A percentile compares a stretch with the other conserved stretches of the same genome.
Evolutionary conservation across 192 early-diverging fungal genomes (phyloP).

Genomic region (Coemansia sp.): DNA sequence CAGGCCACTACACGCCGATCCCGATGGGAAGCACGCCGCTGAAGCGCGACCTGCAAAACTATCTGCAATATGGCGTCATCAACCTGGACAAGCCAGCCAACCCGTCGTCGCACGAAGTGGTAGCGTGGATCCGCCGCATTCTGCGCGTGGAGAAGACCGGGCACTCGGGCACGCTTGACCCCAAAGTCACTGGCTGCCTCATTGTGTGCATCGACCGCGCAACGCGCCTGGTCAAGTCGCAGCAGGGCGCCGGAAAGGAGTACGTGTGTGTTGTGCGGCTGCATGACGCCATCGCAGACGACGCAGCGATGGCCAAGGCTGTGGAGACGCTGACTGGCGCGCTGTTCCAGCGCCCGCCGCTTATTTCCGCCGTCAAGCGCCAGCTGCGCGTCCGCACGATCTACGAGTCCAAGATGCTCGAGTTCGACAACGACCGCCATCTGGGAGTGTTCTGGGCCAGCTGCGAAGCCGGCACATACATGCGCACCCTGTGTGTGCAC

Average conservation of each 20-base stretch:
- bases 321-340: slow-evolving; percentile 98
- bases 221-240: slow-evolving; percentile 97
- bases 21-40: slow-evolving; percentile 91
- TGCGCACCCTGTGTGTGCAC: slow-evolving; percentile 99
- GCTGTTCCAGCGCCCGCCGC: slow-evolving; percentile 96
- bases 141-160: slow-evolving; percentile 97
- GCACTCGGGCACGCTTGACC: slow-evolving; percentile 97
- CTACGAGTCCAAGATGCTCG: slow-evolving; percentile 91
- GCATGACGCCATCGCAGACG: slow-evolving; percentile 88
- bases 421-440: slow-evolving; percentile 97
- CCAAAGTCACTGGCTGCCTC: slow-evolving; percentile 98
- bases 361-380: slow-evolving; percentile 99
- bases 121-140: slow-evolving; percentile 98
- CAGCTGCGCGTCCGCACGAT: slow-evolving; percentile 99
- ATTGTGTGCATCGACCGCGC: slow-evolving; percentile 99
- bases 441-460: slow-evolving; percentile 96
- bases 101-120: slow-evolving; percentile 99
- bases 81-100: slow-evolving; percentile 99
- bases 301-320: slow-evolving; percentile 80
- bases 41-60: slow-evolving; percentile 86
- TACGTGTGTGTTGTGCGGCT: slow-evolving; percentile 95
- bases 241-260: slow-evolving; percentile 99
- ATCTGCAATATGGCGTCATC: slow-evolving; percentile 97
- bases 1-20: slow-evolving; percentile 98
- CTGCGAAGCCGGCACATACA: slow-evolving; percentile 99